Evolutionary conservation across 176 grass and related monocot genomes (phyloP), one percentile per base, ranked within the genome.

Genomic region (Zizania latifolia): DNA sequence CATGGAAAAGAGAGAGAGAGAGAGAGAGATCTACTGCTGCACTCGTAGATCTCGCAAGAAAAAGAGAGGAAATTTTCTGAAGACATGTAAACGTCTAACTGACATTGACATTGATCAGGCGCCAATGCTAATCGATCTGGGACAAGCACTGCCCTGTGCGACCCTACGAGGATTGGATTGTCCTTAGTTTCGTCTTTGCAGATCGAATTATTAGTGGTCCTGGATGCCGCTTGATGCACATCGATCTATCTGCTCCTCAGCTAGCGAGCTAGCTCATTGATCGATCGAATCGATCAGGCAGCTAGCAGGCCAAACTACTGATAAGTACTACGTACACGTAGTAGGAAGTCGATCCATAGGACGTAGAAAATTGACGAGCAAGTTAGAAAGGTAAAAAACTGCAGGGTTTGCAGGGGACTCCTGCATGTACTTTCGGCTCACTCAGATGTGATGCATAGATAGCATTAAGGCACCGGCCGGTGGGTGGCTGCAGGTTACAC

Each of bases 151-250:
- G 77, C 70, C 6, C 9, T 4, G 23, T 24, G 78, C 11, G 84
- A 34, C 17, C 79, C 66, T 72, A 60, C 67, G 67, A 10, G 67
- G 26, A 53, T 58, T 41, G 74, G 51, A 64, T 15, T 58, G 78
- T 46, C 71, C 58, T 37, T 22, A 40, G 65, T 65, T 75, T 57
- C 51, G 37, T 82, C 58, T 50, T 64, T 65, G 72, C 68, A 45
- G 34, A 38, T 62, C 55, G 54, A 68, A 66, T 72, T 60, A 58
- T 67, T 14, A 33, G 74, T 83, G 80, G 80, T 87, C 85, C 85
- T 82, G 57, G 16, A 59, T 44, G 14, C 24, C 19, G 12, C 34
- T 80, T 26, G 46, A n/a, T 39, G 59, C 19, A n/a, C 38, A 9
- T n/a, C n/a, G n/a, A n/a, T n/a, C n/a, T n/a, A n/a, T 24, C 74